These are phyloP conservation scores for Apium graveolens DNA, from an alignment of 129 eudicot genomes.

Conservation along the genomic window DNA sequence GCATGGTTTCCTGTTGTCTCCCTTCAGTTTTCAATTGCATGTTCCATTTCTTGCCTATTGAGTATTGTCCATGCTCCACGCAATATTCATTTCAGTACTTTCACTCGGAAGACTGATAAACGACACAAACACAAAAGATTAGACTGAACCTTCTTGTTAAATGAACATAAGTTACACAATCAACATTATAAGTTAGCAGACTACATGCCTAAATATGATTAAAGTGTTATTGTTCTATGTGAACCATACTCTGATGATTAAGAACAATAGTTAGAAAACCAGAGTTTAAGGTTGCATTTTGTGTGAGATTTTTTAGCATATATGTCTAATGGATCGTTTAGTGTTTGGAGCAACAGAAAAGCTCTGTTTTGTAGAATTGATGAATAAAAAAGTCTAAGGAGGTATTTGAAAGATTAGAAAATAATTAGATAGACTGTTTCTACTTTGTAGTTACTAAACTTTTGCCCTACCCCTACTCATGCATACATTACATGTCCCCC, in stretches of 20 bases:
- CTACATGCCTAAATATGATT: not conserved
- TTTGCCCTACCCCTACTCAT: not conserved
- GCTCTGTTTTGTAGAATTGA: not conserved
- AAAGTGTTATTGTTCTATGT: too few species aligned
- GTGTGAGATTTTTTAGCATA: not conserved
- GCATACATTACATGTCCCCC: too few species aligned
- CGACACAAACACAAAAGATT: not conserved
- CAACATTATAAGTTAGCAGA: not conserved
- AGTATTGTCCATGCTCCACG: not conserved
- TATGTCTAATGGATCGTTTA: not conserved
- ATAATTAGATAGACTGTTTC: not conserved
- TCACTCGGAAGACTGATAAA: not conserved
- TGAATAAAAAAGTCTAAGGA: not conserved
- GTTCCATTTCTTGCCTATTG: not conserved
- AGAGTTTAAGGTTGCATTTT: constrained; percentile 15
- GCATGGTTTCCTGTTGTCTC: not conserved
- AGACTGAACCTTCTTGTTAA: not conserved
- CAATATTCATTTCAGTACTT: not conserved
- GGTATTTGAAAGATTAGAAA: not conserved
- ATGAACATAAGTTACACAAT: not conserved
- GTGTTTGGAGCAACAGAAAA: not conserved
- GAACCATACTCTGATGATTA: not conserved
- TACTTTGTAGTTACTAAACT: not conserved
- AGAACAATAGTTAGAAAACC: not conserved
- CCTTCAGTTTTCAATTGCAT: not conserved